Percentiles rank a stretch among this genome's conserved stretches.
phyloP scores from a whole-genome alignment of 306 rosid genomes.

The Amphicarpaea edgeworthii region DNA sequence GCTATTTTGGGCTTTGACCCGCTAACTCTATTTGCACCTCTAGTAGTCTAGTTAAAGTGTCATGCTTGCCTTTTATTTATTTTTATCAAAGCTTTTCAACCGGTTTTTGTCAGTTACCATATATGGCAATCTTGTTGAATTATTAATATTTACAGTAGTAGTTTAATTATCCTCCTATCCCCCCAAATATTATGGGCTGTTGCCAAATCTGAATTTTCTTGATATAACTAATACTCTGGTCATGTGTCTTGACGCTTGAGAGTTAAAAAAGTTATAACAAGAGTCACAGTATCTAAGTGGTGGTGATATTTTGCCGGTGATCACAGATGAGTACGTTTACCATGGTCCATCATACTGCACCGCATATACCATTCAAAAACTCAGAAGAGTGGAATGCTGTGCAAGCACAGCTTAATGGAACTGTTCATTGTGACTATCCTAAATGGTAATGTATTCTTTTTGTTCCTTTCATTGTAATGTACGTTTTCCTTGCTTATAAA shows the following conservation, averaged over 20 bases:
- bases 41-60: not conserved
- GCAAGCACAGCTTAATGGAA: constrained; percentile 95
- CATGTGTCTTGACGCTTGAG: not conserved
- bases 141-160: not conserved
- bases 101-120: constrained; percentile 7
- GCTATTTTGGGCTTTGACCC: constrained; percentile 3
- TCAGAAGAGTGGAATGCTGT: constrained; percentile 96
- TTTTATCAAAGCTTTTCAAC: not conserved
- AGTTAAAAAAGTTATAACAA: not conserved
- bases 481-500: constrained; percentile 32
- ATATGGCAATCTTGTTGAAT: not conserved
- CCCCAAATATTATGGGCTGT: not conserved
- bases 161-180: not conserved
- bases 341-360: constrained; percentile 98
- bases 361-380: constrained; percentile 91
- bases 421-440: constrained; percentile 97
- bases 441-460: constrained; percentile 65
- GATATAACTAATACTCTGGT: constrained; percentile 3
- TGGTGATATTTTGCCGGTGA: constrained; percentile 34
- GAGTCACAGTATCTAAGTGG: constrained; percentile 39
- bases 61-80: not conserved
- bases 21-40: not conserved
- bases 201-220: constrained; percentile 21
- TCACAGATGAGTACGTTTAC: constrained; percentile 96
- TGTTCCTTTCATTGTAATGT: constrained; percentile 33